Evolutionary conservation across 2,329 filamentous ascomycete genomes (phyloP).

Genomic region (Ilyonectria robusta): DNA sequence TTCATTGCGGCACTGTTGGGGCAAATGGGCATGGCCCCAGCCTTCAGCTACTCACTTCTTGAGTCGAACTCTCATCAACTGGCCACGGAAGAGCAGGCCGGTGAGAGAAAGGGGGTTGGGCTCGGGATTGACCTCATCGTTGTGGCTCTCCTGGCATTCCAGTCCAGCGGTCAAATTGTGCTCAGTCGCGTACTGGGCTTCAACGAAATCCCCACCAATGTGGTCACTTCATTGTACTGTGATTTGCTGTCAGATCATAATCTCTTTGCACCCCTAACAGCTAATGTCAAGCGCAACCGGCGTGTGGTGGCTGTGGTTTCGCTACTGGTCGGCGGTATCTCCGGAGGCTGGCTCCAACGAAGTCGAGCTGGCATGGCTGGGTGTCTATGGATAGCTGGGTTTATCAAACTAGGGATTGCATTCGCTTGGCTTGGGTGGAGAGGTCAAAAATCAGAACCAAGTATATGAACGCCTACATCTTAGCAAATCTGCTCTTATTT

Average conservation of each 20-base stretch:
- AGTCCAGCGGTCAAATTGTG: conserved; percentile 68
- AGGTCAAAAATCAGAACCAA: not conserved
- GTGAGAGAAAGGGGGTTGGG: conserved; percentile 19
- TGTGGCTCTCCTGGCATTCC: conserved; percentile 65
- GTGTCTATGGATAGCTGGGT: not conserved
- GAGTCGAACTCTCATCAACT: not conserved
- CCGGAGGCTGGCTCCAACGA: conserved; percentile 37
- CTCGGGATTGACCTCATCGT: conserved; percentile 52
- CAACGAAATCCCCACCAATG: conserved; percentile 68
- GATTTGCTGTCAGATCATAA: conserved; percentile 66
- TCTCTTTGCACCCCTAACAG: conserved; percentile 55
- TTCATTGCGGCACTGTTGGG: conserved; percentile 67
- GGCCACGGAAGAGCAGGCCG: not conserved
- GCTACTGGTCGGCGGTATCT: not conserved
- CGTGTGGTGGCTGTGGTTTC: conserved; percentile 57
- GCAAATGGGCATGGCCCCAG: conserved; percentile 54
- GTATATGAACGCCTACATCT: not conserved
- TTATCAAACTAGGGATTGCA: not conserved
- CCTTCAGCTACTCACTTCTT: conserved; percentile 11
- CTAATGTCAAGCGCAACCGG: conserved; percentile 66
- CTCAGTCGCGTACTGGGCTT: conserved; percentile 64
- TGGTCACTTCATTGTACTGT: conserved; percentile 68
- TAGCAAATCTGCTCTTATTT: too few species aligned
- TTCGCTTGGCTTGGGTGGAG: not conserved
- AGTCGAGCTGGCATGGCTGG: not conserved